phyloP scores from a whole-genome alignment of 2,329 filamentous ascomycete genomes.

The Cercospora sesami region DNA sequence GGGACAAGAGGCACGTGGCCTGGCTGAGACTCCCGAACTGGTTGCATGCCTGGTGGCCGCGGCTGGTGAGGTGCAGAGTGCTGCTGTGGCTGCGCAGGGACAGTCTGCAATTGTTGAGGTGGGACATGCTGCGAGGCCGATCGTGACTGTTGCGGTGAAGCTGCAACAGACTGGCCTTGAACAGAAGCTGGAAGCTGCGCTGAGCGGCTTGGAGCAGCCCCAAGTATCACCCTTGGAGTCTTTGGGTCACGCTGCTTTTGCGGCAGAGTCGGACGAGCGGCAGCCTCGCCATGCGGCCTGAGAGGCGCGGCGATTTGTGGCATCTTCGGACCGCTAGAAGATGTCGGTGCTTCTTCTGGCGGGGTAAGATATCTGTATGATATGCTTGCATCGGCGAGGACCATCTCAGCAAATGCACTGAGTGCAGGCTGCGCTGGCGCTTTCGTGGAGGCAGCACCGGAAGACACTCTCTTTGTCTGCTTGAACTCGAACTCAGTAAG shows the following conservation, averaged over 20 bases:
- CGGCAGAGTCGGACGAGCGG: background rate
- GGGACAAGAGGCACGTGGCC: conserved; percentile 11
- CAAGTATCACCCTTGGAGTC: background rate
- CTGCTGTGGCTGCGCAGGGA: background rate
- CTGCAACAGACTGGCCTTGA: background rate
- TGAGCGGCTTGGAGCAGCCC: background rate
- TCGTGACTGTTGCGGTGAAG: background rate
- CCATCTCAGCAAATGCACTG: conserved; percentile 57
- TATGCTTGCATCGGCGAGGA: conserved; percentile 48
- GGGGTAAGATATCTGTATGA: conserved; percentile 40
- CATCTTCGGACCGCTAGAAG: background rate
- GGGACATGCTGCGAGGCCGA: background rate
- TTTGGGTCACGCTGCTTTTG: conserved; percentile 5
- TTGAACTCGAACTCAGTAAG: conserved; percentile 64
- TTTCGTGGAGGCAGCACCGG: conserved; percentile 11
- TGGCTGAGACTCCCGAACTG: background rate
- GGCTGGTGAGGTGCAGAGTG: background rate
- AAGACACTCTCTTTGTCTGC: conserved; percentile 20
- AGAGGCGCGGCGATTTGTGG: background rate
- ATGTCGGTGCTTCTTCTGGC: conserved; percentile 22
- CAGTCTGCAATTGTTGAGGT: background rate
- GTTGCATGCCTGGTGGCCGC: background rate
- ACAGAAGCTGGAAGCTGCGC: background rate
- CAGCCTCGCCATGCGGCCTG: background rate
- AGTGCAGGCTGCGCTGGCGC: conserved; percentile 38